Percentiles rank a stretch among this genome's conserved stretches.
These are phyloP conservation scores for Arthrinium phaeospermum DNA, from an alignment of 2,329 filamentous ascomycete species.

Conservation along the genomic window DNA sequence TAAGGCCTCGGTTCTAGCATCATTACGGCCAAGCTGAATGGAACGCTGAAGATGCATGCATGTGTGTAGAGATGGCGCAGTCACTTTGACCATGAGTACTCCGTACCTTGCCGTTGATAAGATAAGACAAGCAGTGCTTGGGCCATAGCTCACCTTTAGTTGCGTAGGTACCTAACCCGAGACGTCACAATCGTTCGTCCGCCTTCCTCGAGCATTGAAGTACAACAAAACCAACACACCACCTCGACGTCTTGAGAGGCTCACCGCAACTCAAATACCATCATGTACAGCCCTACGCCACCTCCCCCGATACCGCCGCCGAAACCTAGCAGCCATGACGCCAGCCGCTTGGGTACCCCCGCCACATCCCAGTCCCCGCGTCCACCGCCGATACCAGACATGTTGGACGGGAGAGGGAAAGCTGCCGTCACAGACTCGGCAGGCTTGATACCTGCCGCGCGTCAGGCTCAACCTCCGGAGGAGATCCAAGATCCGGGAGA, in stretches of 20 bases:
- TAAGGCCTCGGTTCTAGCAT: too few relatives aligned
- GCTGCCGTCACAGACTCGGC: conserved; percentile 34
- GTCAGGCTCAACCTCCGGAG: conserved; percentile 37
- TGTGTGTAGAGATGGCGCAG: too few relatives aligned
- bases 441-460: conserved; percentile 38
- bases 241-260: not conserved
- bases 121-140: not conserved
- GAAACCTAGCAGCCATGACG: conserved; percentile 72
- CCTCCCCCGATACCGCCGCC: conserved; percentile 73
- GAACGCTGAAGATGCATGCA: too few relatives aligned
- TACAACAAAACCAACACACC: not conserved
- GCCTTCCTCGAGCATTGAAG: not conserved
- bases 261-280: not conserved
- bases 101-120: not conserved
- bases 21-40: too few relatives aligned
- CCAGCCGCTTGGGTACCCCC: conserved; percentile 71
- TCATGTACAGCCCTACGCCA: conserved; percentile 50
- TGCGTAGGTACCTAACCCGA: conserved; percentile 9
- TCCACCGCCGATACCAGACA: conserved; percentile 45
- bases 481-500: conserved; percentile 65
- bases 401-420: conserved; percentile 32
- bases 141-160: not conserved
- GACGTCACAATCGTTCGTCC: not conserved
- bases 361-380: conserved; percentile 52
- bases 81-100: not conserved